Conservation (phyloP, 179 eudicot genomes). For the Heliamphora pulchella region DNA sequence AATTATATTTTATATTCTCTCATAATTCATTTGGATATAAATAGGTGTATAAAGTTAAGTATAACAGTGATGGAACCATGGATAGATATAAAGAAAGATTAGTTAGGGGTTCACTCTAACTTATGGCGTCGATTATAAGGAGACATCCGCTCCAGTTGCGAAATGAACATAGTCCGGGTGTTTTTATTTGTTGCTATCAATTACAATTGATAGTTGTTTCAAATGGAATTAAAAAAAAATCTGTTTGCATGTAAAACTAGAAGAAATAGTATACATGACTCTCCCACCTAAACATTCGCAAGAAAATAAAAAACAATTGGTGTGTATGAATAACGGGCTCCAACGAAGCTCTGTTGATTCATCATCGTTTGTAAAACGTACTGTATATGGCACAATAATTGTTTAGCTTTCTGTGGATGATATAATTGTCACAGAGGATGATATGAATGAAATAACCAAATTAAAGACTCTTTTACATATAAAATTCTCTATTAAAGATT, state of each 20-base stretch:
- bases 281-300: not conserved
- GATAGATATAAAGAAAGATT: not conserved
- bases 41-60: constrained; percentile 7
- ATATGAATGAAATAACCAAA: not conserved
- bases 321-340: not conserved
- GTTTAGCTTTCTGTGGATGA: not conserved
- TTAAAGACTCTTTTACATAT: not conserved
- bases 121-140: not conserved
- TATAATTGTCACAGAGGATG: not conserved
- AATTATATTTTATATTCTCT: no score
- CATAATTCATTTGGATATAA: not conserved
- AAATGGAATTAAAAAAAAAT: not conserved
- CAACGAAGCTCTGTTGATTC: not conserved
- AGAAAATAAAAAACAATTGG: not conserved
- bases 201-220: not conserved
- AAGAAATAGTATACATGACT: not conserved
- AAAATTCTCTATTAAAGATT: not conserved
- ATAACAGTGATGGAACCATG: not conserved
- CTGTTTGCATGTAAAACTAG: not conserved
- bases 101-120: constrained; percentile 6
- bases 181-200: not conserved
- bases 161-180: not conserved
- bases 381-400: not conserved
- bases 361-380: not conserved
- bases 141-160: not conserved